Percentiles rank a stretch among this genome's conserved stretches.
Evolutionary conservation across 2,329 filamentous ascomycete genomes (phyloP).

Genomic region (Cercospora sp.): DNA sequence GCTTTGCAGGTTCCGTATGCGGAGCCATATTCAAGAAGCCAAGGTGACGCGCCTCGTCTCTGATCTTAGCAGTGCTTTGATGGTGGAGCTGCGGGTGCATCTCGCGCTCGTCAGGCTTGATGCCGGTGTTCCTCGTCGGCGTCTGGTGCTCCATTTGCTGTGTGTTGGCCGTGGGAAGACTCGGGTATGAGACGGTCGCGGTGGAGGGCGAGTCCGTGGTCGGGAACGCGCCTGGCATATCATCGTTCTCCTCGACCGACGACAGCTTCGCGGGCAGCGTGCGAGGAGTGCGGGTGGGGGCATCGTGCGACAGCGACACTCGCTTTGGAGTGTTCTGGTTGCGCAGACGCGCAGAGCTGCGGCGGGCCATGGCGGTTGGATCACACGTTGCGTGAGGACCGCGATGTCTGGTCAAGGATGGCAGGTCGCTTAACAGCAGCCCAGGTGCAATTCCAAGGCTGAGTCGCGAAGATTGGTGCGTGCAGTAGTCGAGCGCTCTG

Average conservation of each 20-base stretch:
- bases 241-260: slow-evolving; percentile 48
- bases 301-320: slow-evolving; percentile 40
- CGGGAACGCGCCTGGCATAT: slow-evolving; percentile 42
- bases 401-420: slow-evolving; percentile 1
- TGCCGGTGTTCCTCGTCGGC: slow-evolving; percentile 63
- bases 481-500: not conserved
- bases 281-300: slow-evolving; percentile 32
- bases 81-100: slow-evolving; percentile 91
- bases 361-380: slow-evolving; percentile 34
- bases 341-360: slow-evolving; percentile 38
- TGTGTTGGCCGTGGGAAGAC: slow-evolving; percentile 27
- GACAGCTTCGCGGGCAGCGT: slow-evolving; percentile 44
- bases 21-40: slow-evolving; percentile 76
- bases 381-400: not conserved
- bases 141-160: slow-evolving; percentile 41
- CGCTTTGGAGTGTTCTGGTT: slow-evolving; percentile 37
- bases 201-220: slow-evolving; percentile 31
- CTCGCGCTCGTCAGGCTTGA: slow-evolving; percentile 72
- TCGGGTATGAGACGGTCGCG: slow-evolving; percentile 17
- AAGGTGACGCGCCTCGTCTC: slow-evolving; percentile 76
- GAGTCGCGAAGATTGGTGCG: slow-evolving; percentile 10
- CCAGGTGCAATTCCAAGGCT: not conserved
- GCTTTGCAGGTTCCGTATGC: slow-evolving; percentile 50
- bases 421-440: slow-evolving; percentile 6
- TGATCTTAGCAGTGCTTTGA: slow-evolving; percentile 68